Conservation (phyloP, 1,139 yeast genomes). For the Yamadazyma diospyri region DNA sequence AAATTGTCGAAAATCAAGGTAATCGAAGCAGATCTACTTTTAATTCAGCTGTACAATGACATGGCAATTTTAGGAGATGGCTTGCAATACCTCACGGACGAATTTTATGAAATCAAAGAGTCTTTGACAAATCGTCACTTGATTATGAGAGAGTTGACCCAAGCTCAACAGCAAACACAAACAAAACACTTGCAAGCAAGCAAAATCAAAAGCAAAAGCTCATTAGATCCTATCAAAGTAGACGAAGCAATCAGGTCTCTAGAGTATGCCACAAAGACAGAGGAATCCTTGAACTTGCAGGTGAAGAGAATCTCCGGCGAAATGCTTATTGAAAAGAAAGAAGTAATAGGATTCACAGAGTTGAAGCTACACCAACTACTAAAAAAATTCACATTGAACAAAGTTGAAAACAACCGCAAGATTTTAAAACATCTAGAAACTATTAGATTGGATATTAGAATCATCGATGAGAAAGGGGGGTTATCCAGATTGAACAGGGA, state of each 20-base stretch:
- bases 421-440: conserved; percentile 73
- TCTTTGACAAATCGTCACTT: conserved; percentile 89
- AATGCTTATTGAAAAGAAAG: conserved; percentile 70
- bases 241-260: conserved; percentile 83
- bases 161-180: conserved; percentile 73
- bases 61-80: conserved; percentile 80
- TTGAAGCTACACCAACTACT: conserved; percentile 50
- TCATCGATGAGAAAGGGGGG: conserved; percentile 78
- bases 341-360: conserved; percentile 56
- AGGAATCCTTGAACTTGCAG: conserved; percentile 69
- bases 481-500: conserved; percentile 82
- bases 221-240: conserved; percentile 81
- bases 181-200: conserved; percentile 72
- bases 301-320: conserved; percentile 82
- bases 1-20: conserved; percentile 68
- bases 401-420: conserved; percentile 84
- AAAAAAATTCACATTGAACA: conserved; percentile 60
- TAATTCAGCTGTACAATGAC: conserved; percentile 70
- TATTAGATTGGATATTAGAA: conserved; percentile 68
- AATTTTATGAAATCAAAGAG: conserved; percentile 86
- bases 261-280: conserved; percentile 76
- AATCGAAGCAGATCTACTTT: conserved; percentile 71
- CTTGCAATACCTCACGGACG: conserved; percentile 58
- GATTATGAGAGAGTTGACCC: conserved; percentile 80
- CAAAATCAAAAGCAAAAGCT: conserved; percentile 67